These are phyloP conservation scores for Aureobasidium sp. DNA, from an alignment of 2,329 filamentous ascomycete species.

Conservation along the genomic window DNA sequence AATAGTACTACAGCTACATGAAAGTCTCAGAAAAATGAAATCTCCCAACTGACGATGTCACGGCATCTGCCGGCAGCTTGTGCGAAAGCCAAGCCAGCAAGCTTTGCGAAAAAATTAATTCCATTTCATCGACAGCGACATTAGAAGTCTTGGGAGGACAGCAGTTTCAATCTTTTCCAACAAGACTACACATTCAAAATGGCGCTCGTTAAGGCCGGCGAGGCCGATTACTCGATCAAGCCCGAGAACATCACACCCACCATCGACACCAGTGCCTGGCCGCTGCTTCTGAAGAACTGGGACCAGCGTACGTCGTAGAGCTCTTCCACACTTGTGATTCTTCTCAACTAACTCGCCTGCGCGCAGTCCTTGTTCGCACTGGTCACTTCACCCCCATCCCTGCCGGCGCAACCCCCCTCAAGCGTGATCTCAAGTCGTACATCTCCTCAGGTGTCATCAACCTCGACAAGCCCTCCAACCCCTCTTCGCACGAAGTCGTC, in stretches of 20 bases:
- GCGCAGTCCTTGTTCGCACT: constrained; percentile 76
- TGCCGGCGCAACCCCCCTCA: constrained; percentile 80
- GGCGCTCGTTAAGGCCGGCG: constrained; percentile 31
- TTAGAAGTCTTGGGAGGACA: constrained; percentile 11
- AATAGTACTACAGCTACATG: not conserved
- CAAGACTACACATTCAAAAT: constrained; percentile 6
- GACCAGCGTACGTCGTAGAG: constrained; percentile 62
- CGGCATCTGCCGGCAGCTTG: not conserved
- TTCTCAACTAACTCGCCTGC: constrained; percentile 16
- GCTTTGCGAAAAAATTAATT: constrained; percentile 3
- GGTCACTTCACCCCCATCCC: constrained; percentile 97
- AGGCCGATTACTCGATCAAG: constrained; percentile 82
- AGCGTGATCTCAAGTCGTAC: constrained; percentile 94
- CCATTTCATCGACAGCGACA: constrained; percentile 11
- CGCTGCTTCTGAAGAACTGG: constrained; percentile 92
- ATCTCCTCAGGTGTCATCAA: constrained; percentile 97
- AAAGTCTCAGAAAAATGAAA: no score
- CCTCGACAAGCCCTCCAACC: constrained; percentile 94
- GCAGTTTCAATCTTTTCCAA: constrained; percentile 7
- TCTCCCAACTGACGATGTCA: not conserved
- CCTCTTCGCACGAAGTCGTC: constrained; percentile 96
- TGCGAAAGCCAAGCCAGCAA: not conserved
- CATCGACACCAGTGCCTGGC: constrained; percentile 83
- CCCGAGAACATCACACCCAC: constrained; percentile 71
- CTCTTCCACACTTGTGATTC: not conserved